These are phyloP conservation scores for Rubia balearica DNA, from an alignment of 305 asterid genomes.

Conservation along the genomic window DNA sequence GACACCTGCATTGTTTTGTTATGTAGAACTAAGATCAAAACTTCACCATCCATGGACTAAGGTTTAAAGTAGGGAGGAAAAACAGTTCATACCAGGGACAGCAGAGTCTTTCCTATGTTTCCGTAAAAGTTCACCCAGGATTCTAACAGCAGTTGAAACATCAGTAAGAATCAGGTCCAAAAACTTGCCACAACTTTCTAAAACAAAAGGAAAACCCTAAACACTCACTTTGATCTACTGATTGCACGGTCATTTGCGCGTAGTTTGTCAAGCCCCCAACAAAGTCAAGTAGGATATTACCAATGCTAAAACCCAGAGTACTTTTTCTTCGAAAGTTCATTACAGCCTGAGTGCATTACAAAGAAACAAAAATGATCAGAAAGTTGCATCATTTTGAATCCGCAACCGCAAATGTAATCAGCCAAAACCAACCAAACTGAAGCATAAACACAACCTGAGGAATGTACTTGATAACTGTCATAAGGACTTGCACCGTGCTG, in stretches of 20 bases:
- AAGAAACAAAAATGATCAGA: background rate
- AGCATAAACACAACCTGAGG: conserved; percentile 55
- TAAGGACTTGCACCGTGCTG: conserved; percentile 74
- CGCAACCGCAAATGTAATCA: background rate
- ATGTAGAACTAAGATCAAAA: background rate
- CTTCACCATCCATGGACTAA: background rate
- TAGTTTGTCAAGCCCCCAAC: conserved; percentile 76
- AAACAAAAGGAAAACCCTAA: background rate
- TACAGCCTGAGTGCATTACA: conserved; percentile 39
- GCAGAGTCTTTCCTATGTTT: conserved; percentile 83
- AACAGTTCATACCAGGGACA: conserved; percentile 61
- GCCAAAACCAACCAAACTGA: background rate
- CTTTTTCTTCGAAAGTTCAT: conserved; percentile 72
- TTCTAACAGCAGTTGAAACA: conserved; percentile 30
- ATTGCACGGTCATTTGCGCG: conserved; percentile 81
- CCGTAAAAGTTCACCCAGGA: conserved; percentile 95
- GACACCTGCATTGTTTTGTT: conserved; percentile 31
- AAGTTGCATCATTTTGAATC: background rate
- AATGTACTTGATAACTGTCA: conserved; percentile 78
- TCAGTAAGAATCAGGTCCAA: background rate
- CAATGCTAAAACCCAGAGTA: conserved; percentile 88
- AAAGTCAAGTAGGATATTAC: conserved; percentile 86
- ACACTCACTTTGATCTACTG: conserved; percentile 84
- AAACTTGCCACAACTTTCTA: background rate
- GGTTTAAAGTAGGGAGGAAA: background rate